Conservation (phyloP, 257 asterid species). For the Handroanthus guayacan region DNA sequence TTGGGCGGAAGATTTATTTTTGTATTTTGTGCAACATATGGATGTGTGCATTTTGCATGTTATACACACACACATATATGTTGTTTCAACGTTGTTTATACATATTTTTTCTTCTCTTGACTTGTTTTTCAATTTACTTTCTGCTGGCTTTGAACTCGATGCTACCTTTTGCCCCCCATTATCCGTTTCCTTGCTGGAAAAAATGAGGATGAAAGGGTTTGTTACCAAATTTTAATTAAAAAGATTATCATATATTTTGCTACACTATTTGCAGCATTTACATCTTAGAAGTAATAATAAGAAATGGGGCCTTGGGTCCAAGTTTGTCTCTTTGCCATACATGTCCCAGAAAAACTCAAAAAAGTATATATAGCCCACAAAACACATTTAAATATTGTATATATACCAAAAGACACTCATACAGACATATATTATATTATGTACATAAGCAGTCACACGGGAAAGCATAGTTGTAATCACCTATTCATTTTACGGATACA, state of each 20-base stretch:
- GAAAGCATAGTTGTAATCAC: too few relatives aligned
- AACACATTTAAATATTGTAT: too few relatives aligned
- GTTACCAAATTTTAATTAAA: not conserved
- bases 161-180: slow-evolving; percentile 25
- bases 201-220: not conserved
- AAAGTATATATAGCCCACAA: not conserved
- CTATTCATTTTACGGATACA: too few relatives aligned
- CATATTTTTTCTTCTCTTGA: not conserved
- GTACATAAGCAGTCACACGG: too few relatives aligned
- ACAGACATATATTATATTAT: too few relatives aligned
- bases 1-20: not conserved
- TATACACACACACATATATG: not conserved
- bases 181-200: slow-evolving; percentile 26
- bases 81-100: slow-evolving; percentile 1
- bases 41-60: slow-evolving; percentile 32
- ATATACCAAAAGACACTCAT: too few relatives aligned
- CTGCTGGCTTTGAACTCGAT: slow-evolving; percentile 21
- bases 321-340: not conserved
- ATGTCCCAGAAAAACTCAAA: not conserved
- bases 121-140: not conserved
- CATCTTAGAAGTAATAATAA: slow-evolving; percentile 5
- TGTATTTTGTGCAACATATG: slow-evolving; percentile 27
- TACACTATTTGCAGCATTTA: not conserved
- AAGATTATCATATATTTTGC: not conserved
- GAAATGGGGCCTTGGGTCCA: not conserved